Base-by-base conservation (phyloP, 2,329 filamentous ascomycete species). In the Penicillium digitatum region DNA sequence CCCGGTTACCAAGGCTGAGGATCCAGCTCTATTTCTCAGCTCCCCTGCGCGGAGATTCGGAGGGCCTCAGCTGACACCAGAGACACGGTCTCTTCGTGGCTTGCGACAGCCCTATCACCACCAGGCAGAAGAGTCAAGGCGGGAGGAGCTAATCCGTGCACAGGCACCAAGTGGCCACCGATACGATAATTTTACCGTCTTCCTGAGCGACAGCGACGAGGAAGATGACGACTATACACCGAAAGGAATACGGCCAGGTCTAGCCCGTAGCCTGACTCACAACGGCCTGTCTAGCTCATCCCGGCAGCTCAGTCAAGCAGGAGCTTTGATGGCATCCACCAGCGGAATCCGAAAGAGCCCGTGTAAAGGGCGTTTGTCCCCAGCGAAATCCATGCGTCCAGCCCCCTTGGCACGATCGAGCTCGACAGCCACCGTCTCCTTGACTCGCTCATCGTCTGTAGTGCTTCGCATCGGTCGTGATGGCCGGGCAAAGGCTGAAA, bases 31-130 rank as follows among this genome's bases (percentile, higher is more conserved):
- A 68, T 79, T 79, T 52, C 60, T 79, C 32, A 78, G 76, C 55
- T 79, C 76, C n/a, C 76, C 76, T 5, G 76, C 76, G 26, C 74
- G 76, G 27, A 71, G 76, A 26, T 78, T 79, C 54, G 76, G 76
- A 20, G 71, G 70, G 11, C 68, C 71, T 22, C 74, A 73, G 37
- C 58, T 66, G 4, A 67, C 62, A 5, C 67, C 68, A 22, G 66
- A 65, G 37, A 66, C 60, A 52, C 66, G 65, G 42, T 64, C 42
- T 64, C 59, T 57, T 61, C 63, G 61, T 22, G 67, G 68, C 32
- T 62, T 64, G 9, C 64, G 76, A 42, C 77, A 78, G 40, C 77
- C 78, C 0, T 80, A 80, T 59, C 73, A 78, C 44, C 76, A 79
- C 56, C 78, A 80, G 55, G 73, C 74, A 1, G 76, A 79, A 62